Base-by-base conservation (phyloP, 805 yeast species). In the Jamesozyma rosinii region DNA sequence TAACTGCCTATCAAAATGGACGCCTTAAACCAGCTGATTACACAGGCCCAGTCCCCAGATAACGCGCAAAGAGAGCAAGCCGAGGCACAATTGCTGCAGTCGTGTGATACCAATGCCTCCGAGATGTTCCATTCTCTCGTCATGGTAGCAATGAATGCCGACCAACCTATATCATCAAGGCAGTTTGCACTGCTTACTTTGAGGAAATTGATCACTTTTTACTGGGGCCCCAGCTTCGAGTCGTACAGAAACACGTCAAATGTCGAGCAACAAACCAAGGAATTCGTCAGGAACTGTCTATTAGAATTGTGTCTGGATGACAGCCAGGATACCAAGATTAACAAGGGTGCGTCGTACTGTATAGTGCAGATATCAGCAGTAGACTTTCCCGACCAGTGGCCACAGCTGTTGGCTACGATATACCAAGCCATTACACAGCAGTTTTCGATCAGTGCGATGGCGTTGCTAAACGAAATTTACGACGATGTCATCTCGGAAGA, bases 301-400 rank as follows among this genome's bases (percentile, higher is more conserved):
- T 46, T 89, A 35, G 48, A 57, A 2, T 58, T 85, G 26, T 56
- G 61, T 14, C 44, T 69, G 3, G 67, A 76, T 17, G 68, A 67
- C 5, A 61, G 69, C 3, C 63, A 69, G 1, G 73, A 74, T 47
- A 67, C 82, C 9, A 84, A 81, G 52, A 66, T 89, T 14, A 70
- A 86, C 45, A 73, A 71, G 26, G 73, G 83, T 40, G 75, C 83
- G 1, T 78, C 89, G 1, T 81, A 85, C 49, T 81, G 84, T 14
- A 75, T 88, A 15, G 83, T 83, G 4, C 94, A 84, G 54, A 84
- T 90, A 14, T 87, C 95, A 0, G 82, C 83, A 2, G 83, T 80
- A 1, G 98, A 90, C 56, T 90, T 76, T 55, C 98, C 98, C 0
- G 97, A 92, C 57, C 95, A 87, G 58, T 90, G 97, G 97, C 95